Percentiles rank a stretch among this genome's conserved stretches.
These are phyloP conservation scores for Mytilinidion resinicola DNA, from an alignment of 495 filamentous ascomycete species.

Conservation along the genomic window DNA sequence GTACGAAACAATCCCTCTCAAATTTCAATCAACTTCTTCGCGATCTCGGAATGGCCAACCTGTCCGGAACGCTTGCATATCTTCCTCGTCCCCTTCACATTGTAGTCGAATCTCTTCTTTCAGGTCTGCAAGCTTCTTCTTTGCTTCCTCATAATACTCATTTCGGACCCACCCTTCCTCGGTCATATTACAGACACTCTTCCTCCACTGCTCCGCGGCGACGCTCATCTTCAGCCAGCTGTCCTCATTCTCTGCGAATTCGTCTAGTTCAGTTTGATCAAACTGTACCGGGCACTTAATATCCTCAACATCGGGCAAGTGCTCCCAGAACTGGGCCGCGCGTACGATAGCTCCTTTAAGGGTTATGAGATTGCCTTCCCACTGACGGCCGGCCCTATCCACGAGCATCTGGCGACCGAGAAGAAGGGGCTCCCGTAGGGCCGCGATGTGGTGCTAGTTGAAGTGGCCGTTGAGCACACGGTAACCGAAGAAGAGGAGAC, in stretches of 20 bases:
- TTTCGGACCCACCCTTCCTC: slow-evolving; percentile 11
- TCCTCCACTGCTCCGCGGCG: slow-evolving; percentile 1
- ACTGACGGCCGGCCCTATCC: slow-evolving; percentile 29
- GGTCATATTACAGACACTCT: slow-evolving; percentile 6
- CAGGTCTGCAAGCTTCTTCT: slow-evolving; percentile 6
- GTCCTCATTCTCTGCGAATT: slow-evolving; percentile 18
- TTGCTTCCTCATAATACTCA: slow-evolving; percentile 10
- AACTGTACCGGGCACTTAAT: slow-evolving; percentile 24
- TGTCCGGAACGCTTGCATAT: slow-evolving; percentile 1
- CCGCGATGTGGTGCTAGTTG: slow-evolving; percentile 26
- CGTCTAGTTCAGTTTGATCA: slow-evolving; percentile 18
- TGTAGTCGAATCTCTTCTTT: slow-evolving; percentile 5
- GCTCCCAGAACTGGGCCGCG: slow-evolving; percentile 23
- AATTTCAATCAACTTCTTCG: slow-evolving; percentile 3
- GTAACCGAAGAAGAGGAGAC: slow-evolving; percentile 25
- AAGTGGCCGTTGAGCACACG: slow-evolving; percentile 24
- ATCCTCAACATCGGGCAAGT: slow-evolving; percentile 19
- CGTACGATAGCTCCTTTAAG: slow-evolving; percentile 26
- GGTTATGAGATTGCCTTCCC: slow-evolving; percentile 29
- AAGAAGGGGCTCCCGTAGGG: slow-evolving; percentile 23
- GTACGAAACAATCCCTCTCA: not conserved
- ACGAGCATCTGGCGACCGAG: slow-evolving; percentile 27
- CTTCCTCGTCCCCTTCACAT: slow-evolving; percentile 10
- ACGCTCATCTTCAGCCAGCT: slow-evolving; percentile 6
- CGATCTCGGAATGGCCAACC: slow-evolving; percentile 11